Conservation (phyloP, 345 rosid species). For the Aethionema arabicum region DNA sequence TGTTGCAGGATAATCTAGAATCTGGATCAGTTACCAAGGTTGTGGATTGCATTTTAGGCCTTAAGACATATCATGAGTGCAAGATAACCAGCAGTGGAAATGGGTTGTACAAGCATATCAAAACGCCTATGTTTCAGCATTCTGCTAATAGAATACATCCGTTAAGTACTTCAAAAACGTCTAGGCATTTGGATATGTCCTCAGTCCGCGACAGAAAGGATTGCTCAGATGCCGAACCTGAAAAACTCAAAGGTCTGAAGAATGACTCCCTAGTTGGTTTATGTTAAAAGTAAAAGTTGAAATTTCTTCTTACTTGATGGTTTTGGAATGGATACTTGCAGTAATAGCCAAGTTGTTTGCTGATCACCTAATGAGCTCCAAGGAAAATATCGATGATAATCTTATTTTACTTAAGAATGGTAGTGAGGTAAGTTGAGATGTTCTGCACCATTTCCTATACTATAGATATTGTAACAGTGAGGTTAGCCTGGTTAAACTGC, state of each 20-base stretch:
- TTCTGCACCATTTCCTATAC: constrained; percentile 4
- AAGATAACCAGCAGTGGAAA: constrained; percentile 56
- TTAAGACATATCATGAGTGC: constrained; percentile 67
- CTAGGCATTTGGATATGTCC: constrained; percentile 62
- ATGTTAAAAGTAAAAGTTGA: neutral
- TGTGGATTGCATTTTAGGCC: constrained; percentile 82
- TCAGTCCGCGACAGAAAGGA: constrained; percentile 39
- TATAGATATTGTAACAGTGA: neutral
- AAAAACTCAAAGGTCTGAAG: constrained; percentile 52
- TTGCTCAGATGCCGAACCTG: constrained; percentile 37
- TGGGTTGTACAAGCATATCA: constrained; percentile 51
- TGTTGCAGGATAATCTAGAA: constrained; percentile 70
- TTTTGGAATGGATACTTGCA: constrained; percentile 35
- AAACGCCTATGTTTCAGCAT: constrained; percentile 58
- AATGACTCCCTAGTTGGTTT: too few species aligned
- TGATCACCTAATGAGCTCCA: constrained; percentile 52
- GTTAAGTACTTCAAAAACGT: constrained; percentile 42
- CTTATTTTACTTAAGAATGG: constrained; percentile 42
- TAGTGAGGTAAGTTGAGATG: constrained; percentile 45
- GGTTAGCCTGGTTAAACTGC: constrained; percentile 13
- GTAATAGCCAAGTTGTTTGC: constrained; percentile 56
- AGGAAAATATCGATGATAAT: constrained; percentile 67
- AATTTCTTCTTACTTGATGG: neutral
- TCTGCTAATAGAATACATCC: constrained; percentile 44
- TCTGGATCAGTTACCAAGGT: constrained; percentile 73